phyloP scores from a whole-genome alignment of 2,329 filamentous ascomycete genomes.

The Diaporthe caulivora region DNA sequence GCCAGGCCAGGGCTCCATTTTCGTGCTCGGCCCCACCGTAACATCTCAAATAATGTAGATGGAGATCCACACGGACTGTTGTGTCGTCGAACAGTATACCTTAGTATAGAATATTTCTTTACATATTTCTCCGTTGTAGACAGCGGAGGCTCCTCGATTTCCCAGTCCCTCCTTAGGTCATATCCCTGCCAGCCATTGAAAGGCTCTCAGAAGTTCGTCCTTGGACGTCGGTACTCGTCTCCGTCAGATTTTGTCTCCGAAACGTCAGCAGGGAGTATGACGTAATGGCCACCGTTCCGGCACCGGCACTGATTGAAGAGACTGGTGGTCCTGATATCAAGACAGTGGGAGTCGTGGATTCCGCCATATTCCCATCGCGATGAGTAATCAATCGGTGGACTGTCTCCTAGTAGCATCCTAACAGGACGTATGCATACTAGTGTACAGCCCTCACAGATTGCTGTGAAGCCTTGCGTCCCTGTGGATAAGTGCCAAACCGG shows the following conservation, averaged over 20 bases:
- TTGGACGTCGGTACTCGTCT: no score
- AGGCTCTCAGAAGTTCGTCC: no score
- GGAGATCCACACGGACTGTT: background rate
- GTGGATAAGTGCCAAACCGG: background rate
- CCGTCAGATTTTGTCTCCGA: background rate
- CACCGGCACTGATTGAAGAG: background rate
- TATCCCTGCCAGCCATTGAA: no score
- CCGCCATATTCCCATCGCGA: background rate
- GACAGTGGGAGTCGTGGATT: no score
- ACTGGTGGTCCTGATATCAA: background rate
- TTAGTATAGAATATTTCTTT: background rate
- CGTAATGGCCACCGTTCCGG: slow-evolving; percentile 1
- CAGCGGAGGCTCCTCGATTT: background rate
- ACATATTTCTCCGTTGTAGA: background rate
- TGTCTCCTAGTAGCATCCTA: background rate
- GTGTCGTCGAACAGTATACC: background rate
- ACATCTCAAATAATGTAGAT: slow-evolving; percentile 14
- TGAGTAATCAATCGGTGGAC: background rate
- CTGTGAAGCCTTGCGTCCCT: no score
- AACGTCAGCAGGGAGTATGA: background rate
- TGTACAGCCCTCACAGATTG: no score
- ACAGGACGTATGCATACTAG: background rate
- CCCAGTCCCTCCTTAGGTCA: no score
- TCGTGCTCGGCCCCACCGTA: slow-evolving; percentile 11
- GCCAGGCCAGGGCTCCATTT: background rate